These are phyloP conservation scores for Penicillium paxilli DNA, from an alignment of 495 filamentous ascomycete genomes.

Conservation along the genomic window DNA sequence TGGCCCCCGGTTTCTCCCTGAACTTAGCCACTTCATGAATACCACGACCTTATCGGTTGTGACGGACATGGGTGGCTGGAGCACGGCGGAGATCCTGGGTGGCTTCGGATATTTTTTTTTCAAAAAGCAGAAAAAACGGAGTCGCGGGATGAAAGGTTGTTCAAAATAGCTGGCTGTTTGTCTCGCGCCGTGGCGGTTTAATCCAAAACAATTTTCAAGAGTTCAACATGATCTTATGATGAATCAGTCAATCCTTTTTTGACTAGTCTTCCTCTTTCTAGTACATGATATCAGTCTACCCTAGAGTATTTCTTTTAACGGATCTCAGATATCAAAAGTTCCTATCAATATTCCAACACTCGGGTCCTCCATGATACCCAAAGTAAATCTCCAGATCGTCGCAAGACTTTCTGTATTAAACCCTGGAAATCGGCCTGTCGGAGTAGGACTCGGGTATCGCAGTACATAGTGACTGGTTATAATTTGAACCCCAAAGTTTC, in stretches of 20 bases:
- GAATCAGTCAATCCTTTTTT: constrained; percentile 21
- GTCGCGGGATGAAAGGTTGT: constrained; percentile 49
- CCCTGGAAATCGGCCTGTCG: too few relatives aligned
- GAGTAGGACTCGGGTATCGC: too few relatives aligned
- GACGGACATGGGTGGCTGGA: constrained; percentile 36
- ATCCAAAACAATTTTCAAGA: constrained; percentile 48
- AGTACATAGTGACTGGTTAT: too few relatives aligned
- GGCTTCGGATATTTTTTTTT: constrained; percentile 32
- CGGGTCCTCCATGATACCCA: too few relatives aligned
- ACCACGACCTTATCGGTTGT: constrained; percentile 26
- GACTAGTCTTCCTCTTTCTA: background rate
- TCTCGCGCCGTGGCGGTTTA: constrained; percentile 52
- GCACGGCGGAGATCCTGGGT: constrained; percentile 25
- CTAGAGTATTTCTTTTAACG: background rate
- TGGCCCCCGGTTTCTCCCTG: constrained; percentile 26
- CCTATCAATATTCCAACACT: too few relatives aligned
- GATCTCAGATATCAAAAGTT: too few relatives aligned
- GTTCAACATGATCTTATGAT: constrained; percentile 42
- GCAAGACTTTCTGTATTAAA: background rate
- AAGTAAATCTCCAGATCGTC: background rate
- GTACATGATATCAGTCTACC: background rate
- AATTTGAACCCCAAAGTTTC: too few relatives aligned
- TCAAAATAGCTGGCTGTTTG: constrained; percentile 48
- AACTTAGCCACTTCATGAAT: constrained; percentile 22
- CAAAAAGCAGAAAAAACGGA: constrained; percentile 40